Evolutionary conservation across 176 grass and related monocot genomes (phyloP).

Genomic region (Leersia perrieri): DNA sequence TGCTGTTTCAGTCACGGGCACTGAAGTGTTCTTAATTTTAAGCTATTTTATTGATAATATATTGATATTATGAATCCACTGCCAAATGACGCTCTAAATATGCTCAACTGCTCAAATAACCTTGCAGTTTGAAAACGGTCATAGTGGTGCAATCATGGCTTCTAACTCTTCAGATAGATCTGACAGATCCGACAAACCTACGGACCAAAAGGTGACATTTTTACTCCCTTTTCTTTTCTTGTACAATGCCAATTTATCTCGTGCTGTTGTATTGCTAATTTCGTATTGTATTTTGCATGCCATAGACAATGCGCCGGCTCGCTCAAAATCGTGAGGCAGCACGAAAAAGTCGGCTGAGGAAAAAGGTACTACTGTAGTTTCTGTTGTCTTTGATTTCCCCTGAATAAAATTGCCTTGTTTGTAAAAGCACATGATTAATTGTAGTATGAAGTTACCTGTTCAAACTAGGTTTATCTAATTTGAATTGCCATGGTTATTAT

Average conservation of each 20-base stretch:
- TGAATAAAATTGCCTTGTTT: not conserved
- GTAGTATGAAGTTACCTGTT: not conserved
- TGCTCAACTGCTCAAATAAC: not conserved
- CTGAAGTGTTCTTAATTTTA: not conserved
- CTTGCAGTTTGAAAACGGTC: slow-evolving; percentile 51
- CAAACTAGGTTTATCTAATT: not conserved
- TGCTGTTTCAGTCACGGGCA: slow-evolving; percentile 3
- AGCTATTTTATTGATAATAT: not conserved
- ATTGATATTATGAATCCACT: not conserved
- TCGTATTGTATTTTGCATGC: not conserved
- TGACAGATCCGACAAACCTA: slow-evolving; percentile 57
- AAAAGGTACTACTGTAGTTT: slow-evolving; percentile 46
- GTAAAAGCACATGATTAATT: not conserved
- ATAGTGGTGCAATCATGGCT: slow-evolving; percentile 33
- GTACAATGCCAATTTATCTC: not conserved
- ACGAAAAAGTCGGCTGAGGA: slow-evolving; percentile 70
- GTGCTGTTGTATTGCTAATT: slow-evolving; percentile 1
- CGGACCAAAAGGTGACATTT: slow-evolving; percentile 65
- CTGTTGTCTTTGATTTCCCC: not conserved
- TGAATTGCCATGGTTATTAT: not conserved
- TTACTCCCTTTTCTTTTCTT: not conserved
- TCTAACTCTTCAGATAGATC: slow-evolving; percentile 71
- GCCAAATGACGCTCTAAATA: not conserved
- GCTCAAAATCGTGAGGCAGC: slow-evolving; percentile 80
- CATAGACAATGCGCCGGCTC: slow-evolving; percentile 53